Evolutionary conservation across 345 rosid genomes (phyloP).

Genomic region (rapeseed (Brassica napus)): DNA sequence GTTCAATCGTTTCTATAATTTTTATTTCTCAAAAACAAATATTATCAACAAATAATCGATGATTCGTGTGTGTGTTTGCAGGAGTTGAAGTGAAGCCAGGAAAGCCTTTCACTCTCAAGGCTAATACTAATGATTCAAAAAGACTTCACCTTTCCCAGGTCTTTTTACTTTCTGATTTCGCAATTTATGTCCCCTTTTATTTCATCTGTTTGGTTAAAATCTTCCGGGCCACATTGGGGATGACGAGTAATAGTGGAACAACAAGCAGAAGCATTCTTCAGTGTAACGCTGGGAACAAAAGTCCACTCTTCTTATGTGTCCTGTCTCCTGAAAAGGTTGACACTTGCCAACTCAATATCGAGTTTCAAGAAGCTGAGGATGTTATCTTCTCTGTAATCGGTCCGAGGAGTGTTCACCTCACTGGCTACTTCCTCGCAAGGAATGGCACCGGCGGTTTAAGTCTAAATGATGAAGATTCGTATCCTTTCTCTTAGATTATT

Average conservation of each 20-base stretch:
- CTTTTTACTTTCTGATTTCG: neutral
- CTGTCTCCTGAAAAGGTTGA: constrained; percentile 56
- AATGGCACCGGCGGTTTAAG: constrained; percentile 21
- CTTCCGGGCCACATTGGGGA: constrained; percentile 63
- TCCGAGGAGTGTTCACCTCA: constrained; percentile 63
- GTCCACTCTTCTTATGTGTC: constrained; percentile 61
- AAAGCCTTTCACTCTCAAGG: constrained; percentile 50
- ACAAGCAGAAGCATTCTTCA: constrained; percentile 52
- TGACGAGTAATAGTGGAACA: constrained; percentile 27
- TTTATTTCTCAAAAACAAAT: neutral
- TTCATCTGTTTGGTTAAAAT: neutral
- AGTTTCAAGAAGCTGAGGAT: constrained; percentile 70
- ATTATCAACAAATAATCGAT: neutral
- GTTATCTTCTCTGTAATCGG: constrained; percentile 78
- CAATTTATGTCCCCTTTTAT: neutral
- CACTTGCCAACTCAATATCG: constrained; percentile 61
- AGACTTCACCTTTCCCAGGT: constrained; percentile 81
- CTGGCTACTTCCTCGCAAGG: constrained; percentile 56
- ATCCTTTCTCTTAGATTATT: constrained; percentile 46
- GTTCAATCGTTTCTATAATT: neutral
- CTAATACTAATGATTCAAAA: constrained; percentile 21
- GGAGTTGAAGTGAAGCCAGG: constrained; percentile 76
- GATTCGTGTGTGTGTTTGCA: constrained; percentile 37
- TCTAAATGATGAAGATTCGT: constrained; percentile 50
- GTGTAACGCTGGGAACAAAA: constrained; percentile 69